Percentiles rank a stretch among this genome's conserved stretches.
Conservation (phyloP, 768 basidiomycete species). For the Amanita subjunquillea region DNA sequence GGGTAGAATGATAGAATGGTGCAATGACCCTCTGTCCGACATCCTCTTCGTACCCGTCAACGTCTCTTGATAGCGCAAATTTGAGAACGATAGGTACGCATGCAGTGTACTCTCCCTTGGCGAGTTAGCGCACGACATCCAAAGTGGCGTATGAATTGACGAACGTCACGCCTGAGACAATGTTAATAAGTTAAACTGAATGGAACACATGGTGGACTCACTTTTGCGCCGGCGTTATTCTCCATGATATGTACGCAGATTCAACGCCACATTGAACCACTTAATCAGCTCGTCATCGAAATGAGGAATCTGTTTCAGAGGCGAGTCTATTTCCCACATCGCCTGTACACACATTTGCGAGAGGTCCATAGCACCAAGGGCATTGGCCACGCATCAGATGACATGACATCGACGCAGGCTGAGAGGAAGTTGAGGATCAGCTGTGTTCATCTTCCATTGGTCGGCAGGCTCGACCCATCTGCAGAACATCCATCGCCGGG, state of each 20-base stretch:
- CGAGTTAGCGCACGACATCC: constrained; percentile 82
- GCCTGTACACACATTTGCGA: constrained; percentile 99
- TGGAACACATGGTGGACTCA: constrained; percentile 29
- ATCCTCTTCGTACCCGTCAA: constrained; percentile 65
- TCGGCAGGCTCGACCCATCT: constrained; percentile 96
- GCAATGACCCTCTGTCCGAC: constrained; percentile 84
- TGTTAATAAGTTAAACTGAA: constrained; percentile 9
- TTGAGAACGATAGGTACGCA: constrained; percentile 71
- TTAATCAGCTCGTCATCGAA: constrained; percentile 87
- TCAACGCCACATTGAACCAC: constrained; percentile 78
- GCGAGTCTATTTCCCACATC: constrained; percentile 95
- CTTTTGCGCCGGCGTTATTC: constrained; percentile 87
- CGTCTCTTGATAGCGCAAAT: constrained; percentile 73
- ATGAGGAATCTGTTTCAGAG: constrained; percentile 92
- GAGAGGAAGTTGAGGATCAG: constrained; percentile 81
- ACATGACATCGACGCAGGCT: constrained; percentile 97
- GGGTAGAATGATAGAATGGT: constrained; percentile 65
- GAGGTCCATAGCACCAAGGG: constrained; percentile 93
- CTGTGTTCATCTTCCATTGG: constrained; percentile 82
- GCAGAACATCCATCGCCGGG: constrained; percentile 95
- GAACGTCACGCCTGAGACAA: constrained; percentile 68
- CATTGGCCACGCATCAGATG: constrained; percentile 89
- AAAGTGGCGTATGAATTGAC: constrained; percentile 98
- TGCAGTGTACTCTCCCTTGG: constrained; percentile 82
- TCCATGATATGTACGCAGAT: constrained; percentile 96